Evolutionary conservation across 768 basidiomycete species (phyloP).

Genomic region (Galerina sulciceps): DNA sequence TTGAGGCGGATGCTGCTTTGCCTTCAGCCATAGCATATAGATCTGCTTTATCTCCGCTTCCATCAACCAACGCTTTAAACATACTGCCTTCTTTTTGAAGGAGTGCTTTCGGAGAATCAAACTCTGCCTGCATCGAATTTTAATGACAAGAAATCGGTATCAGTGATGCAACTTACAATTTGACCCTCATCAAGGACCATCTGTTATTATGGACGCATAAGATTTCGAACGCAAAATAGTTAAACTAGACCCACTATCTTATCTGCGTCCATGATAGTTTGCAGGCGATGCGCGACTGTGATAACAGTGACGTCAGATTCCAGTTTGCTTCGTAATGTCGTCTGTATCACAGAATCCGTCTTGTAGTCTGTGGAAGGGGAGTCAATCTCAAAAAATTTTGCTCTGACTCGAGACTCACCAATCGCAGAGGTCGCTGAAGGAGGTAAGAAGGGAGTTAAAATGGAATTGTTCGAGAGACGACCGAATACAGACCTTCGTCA

Average conservation of each 20-base stretch:
- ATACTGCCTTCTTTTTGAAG: slow-evolving; percentile 15
- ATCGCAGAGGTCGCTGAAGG: slow-evolving; percentile 47
- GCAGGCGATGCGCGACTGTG: slow-evolving; percentile 71
- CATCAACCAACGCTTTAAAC: slow-evolving; percentile 22
- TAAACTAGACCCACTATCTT: slow-evolving; percentile 41
- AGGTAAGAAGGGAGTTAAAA: not conserved
- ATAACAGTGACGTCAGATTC: slow-evolving; percentile 61
- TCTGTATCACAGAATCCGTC: slow-evolving; percentile 73
- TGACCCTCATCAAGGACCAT: slow-evolving; percentile 58
- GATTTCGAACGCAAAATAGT: slow-evolving; percentile 19
- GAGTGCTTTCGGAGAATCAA: slow-evolving; percentile 17
- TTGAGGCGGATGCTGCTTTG: too few species aligned
- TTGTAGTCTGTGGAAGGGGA: slow-evolving; percentile 44
- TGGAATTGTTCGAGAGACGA: not conserved
- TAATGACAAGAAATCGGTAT: not conserved
- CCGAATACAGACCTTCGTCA: slow-evolving; percentile 53
- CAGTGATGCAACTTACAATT: slow-evolving; percentile 36
- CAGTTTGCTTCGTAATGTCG: slow-evolving; percentile 68
- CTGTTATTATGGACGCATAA: slow-evolving; percentile 23
- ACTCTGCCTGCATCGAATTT: slow-evolving; percentile 24
- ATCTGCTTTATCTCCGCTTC: slow-evolving; percentile 21
- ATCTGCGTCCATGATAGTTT: slow-evolving; percentile 72
- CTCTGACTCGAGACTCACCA: slow-evolving; percentile 32
- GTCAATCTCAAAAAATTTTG: not conserved
- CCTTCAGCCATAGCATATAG: slow-evolving; percentile 22